Base-by-base conservation (phyloP, 257 asterid genomes). In the Anisodus tanguticus region DNA sequence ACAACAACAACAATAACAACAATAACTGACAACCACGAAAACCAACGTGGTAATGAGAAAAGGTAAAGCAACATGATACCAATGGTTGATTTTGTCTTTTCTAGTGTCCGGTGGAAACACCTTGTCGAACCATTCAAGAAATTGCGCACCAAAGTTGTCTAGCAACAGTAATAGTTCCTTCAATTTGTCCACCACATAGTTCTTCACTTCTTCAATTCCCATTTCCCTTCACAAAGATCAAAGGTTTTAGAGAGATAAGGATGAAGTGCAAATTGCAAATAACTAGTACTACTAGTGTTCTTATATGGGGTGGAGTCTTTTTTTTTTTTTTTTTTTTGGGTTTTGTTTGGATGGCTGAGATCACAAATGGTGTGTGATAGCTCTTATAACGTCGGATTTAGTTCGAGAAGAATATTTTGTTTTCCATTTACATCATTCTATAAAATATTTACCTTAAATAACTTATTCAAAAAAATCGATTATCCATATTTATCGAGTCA, bases 1-100 rank as follows among this genome's bases (percentile, higher is more conserved):
- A 6, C 88, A 41, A 12, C 83, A 81, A 13, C 84, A 83, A n/a
- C 70, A 47, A 10, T 83, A 81, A 43, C 89, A 71, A 45, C 58
- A 81, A 17, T 74, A 79, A 45, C 79, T 15, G 3, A 57, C 2
- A 10, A 84, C 2, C 0, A 43, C 10, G 11, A 87, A 49, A 60
- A 55, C 9, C 13, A 81, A 1, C 2, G 84, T 58, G 12, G 76
- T 45, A 35, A 64, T 49, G 45, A 84, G 81, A 4, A 22, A 84
- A 7, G 87, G 89, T 54, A 47, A 2, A 47, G 84, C 89, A 1
- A 77, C 22, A 9, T 83, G 87, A 63, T 83, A 16, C 86, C 85
- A 80, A 83, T 86, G 88, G 9, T 63, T 53, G 81, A 87, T 82
- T 55, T 71, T 80, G 16, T 62, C 85, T 47, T 35, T 22, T 5